A percentile compares a stretch with the other conserved stretches of the same genome.
phyloP scores from a whole-genome alignment of 805 yeast species.

The Cyberlindnera xylosilytica region DNA sequence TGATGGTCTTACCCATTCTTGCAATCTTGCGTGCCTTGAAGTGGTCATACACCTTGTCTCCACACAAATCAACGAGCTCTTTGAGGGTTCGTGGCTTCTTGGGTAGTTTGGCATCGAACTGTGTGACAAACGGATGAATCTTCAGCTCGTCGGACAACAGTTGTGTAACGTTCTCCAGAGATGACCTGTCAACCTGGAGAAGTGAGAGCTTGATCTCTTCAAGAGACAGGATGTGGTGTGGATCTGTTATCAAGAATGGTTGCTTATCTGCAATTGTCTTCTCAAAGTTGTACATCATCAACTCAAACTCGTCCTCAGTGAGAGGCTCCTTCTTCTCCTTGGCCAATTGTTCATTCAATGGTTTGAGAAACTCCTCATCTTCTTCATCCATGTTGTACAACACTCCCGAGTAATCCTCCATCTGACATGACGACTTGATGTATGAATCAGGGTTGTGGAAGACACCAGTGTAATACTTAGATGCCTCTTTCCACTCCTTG shows the following conservation, averaged over 20 bases:
- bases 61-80: slow-evolving; percentile 54
- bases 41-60: slow-evolving; percentile 68
- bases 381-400: slow-evolving; percentile 87
- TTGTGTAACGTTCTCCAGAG: slow-evolving; percentile 56
- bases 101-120: slow-evolving; percentile 44
- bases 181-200: slow-evolving; percentile 40
- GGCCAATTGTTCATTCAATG: slow-evolving; percentile 34
- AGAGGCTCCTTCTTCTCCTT: slow-evolving; percentile 34
- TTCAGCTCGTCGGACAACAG: slow-evolving; percentile 54
- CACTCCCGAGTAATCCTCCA: slow-evolving; percentile 90
- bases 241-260: slow-evolving; percentile 86
- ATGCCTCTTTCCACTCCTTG: slow-evolving; percentile 72
- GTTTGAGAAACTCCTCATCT: slow-evolving; percentile 66
- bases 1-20: slow-evolving; percentile 65
- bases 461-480: slow-evolving; percentile 61
- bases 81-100: slow-evolving; percentile 42
- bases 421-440: slow-evolving; percentile 87
- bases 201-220: slow-evolving; percentile 62
- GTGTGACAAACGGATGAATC: slow-evolving; percentile 54
- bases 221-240: slow-evolving; percentile 65
- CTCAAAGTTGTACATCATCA: slow-evolving; percentile 71
- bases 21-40: slow-evolving; percentile 76
- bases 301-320: slow-evolving; percentile 84
- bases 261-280: slow-evolving; percentile 72
- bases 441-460: slow-evolving; percentile 75